These are phyloP conservation scores for Kondoa malvinella DNA, from an alignment of 768 basidiomycete species.

Conservation along the genomic window DNA sequence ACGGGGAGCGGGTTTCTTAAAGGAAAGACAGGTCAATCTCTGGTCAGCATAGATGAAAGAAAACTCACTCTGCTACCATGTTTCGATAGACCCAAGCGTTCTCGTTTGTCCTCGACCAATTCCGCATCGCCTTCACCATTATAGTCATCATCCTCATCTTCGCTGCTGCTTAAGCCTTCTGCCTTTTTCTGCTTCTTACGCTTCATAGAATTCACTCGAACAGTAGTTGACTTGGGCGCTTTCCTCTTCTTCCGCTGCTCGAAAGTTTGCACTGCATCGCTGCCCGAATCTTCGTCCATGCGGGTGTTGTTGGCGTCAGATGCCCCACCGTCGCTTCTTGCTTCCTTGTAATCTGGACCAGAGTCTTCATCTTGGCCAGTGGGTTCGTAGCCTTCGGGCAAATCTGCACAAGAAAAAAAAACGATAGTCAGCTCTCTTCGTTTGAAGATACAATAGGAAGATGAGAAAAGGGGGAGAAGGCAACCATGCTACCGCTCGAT, in stretches of 20 bases:
- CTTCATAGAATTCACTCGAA: conserved; percentile 34
- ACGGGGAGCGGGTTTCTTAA: neutral
- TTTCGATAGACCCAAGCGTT: conserved; percentile 3
- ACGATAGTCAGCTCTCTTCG: neutral
- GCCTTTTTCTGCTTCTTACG: conserved; percentile 35
- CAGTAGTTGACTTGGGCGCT: neutral
- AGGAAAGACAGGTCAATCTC: neutral
- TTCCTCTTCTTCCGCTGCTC: neutral
- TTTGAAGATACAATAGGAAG: neutral
- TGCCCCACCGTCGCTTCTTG: conserved; percentile 23
- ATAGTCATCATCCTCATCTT: conserved; percentile 40
- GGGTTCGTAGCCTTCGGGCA: conserved; percentile 2
- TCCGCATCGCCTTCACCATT: conserved; percentile 41
- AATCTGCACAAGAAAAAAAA: neutral
- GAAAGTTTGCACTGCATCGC: neutral
- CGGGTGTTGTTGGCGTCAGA: neutral
- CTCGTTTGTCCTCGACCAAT: neutral
- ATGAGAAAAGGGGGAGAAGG: neutral
- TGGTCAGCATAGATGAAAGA: neutral
- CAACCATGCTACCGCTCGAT: too few relatives aligned
- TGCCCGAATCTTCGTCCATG: neutral
- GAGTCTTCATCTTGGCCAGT: conserved; percentile 22
- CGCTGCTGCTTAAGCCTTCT: conserved; percentile 44
- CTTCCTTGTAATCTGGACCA: conserved; percentile 29
- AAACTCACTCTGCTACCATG: neutral